Percentiles rank a stretch among this genome's conserved stretches.
phyloP scores from a whole-genome alignment of 331 rosid genomes.

The Ulmus americana region DNA sequence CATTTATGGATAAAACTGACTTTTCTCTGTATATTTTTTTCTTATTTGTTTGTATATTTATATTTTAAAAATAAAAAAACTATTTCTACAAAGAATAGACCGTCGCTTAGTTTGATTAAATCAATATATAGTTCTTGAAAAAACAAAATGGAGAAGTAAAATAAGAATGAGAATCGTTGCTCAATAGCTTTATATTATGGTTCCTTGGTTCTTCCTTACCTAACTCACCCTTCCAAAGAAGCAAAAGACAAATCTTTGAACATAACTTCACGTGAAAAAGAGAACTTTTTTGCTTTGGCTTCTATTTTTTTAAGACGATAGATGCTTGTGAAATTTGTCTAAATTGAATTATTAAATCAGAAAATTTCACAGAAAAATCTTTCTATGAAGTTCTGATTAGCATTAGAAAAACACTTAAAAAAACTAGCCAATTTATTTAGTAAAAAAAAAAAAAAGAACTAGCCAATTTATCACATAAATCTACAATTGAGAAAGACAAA shows the following conservation, averaged over 20 bases:
- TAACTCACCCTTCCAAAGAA: too few species aligned
- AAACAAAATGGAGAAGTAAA: background rate
- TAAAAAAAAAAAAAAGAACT: background rate
- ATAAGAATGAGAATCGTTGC: background rate
- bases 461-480: background rate
- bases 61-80: background rate
- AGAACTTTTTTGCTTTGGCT: background rate
- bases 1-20: background rate
- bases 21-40: background rate
- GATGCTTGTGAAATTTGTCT: too few species aligned
- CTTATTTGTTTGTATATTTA: background rate
- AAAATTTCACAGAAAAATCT: too few species aligned
- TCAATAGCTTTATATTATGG: background rate
- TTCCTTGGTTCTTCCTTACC: background rate
- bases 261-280: constrained; percentile 16
- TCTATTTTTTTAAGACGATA: background rate
- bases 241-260: too few species aligned
- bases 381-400: too few species aligned
- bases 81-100: background rate
- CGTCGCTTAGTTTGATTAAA: background rate
- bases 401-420: background rate
- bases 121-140: too few species aligned
- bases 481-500: too few species aligned
- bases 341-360: too few species aligned
- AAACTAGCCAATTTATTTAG: background rate